A percentile compares a stretch with the other conserved stretches of the same genome.
phyloP scores from a whole-genome alignment of 2,329 filamentous ascomycete species.

The Fusarium keratoplasticum region DNA sequence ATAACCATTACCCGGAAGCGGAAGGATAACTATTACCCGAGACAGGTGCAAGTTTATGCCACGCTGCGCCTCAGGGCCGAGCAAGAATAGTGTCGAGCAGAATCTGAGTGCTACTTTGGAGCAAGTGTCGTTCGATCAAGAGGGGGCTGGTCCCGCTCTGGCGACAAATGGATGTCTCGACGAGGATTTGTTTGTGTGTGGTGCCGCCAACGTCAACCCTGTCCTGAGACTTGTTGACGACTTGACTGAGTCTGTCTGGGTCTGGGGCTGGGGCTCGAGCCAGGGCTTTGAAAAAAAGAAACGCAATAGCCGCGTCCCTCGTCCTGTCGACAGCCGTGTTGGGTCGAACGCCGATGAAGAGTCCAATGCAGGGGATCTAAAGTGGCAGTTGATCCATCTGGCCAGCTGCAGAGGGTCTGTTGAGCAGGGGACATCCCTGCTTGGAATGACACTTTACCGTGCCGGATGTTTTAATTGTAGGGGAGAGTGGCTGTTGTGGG shows the following conservation, averaged over 20 bases:
- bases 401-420: conserved; percentile 33
- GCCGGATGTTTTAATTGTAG: conserved; percentile 33
- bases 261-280: not conserved
- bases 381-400: conserved; percentile 41
- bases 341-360: conserved; percentile 9
- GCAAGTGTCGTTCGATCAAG: conserved; percentile 29
- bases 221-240: conserved; percentile 1
- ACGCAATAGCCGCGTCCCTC: conserved; percentile 11
- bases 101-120: conserved; percentile 26
- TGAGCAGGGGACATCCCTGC: conserved; percentile 36
- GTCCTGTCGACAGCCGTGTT: not conserved
- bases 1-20: not conserved
- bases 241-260: not conserved
- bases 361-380: conserved; percentile 38
- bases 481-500: conserved; percentile 28
- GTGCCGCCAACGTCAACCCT: conserved; percentile 6
- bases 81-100: conserved; percentile 14
- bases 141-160: conserved; percentile 16
- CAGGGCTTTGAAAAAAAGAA: conserved; percentile 8
- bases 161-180: not conserved
- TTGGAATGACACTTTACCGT: conserved; percentile 28
- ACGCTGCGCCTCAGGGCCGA: conserved; percentile 14
- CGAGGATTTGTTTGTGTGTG: not conserved
- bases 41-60: conserved; percentile 10
- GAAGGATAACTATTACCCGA: not conserved